Evolutionary conservation across 2,329 filamentous ascomycete genomes (phyloP).

Genomic region (Amylocarpus encephaloides): DNA sequence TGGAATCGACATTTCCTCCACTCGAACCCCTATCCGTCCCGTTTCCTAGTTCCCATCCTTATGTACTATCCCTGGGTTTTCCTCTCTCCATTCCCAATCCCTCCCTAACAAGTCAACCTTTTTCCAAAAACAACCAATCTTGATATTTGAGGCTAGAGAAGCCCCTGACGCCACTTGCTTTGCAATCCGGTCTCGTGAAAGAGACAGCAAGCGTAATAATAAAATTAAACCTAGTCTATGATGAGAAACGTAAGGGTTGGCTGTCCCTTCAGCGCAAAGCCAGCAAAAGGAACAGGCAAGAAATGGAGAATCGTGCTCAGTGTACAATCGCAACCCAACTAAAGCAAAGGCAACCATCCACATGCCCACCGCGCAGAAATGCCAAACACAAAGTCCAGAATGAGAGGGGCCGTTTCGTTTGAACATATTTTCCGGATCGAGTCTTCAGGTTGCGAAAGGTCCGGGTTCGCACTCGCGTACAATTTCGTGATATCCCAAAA

Average conservation of each 20-base stretch:
- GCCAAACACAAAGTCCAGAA: constrained; percentile 15
- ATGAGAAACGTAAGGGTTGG: constrained; percentile 10
- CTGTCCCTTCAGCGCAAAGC: background rate
- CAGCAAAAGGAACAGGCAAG: constrained; percentile 25
- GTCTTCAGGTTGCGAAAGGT: background rate
- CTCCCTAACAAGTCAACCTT: background rate
- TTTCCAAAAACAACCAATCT: constrained; percentile 3
- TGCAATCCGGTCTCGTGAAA: background rate
- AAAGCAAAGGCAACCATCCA: constrained; percentile 9
- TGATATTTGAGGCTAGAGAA: constrained; percentile 2
- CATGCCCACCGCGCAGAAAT: constrained; percentile 24
- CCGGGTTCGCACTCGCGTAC: background rate
- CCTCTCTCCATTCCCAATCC: background rate
- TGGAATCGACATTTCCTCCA: background rate
- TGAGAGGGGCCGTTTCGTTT: constrained; percentile 11
- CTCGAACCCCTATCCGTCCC: background rate
- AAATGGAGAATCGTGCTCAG: constrained; percentile 23
- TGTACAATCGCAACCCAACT: constrained; percentile 16
- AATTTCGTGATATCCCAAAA: constrained; percentile 5
- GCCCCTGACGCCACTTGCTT: background rate
- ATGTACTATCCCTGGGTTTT: background rate
- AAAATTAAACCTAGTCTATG: constrained; percentile 21
- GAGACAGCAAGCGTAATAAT: background rate
- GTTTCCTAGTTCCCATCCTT: background rate
- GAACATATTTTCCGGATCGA: constrained; percentile 6